Percentiles rank a stretch among this genome's conserved stretches.
phyloP scores from a whole-genome alignment of 176 grass and related monocot species.

The Cymbopogon citratus region DNA sequence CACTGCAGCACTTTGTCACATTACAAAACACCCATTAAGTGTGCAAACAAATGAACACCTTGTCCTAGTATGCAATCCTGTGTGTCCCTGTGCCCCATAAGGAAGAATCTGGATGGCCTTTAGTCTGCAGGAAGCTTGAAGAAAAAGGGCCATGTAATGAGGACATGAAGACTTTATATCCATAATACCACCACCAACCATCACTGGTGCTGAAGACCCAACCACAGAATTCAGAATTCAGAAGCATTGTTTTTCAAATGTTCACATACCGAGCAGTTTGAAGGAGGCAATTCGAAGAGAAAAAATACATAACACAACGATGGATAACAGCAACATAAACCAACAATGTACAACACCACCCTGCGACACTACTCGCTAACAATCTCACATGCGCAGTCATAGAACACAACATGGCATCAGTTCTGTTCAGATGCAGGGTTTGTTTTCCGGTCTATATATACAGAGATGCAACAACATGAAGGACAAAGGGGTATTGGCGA shows the following conservation, averaged over 20 bases:
- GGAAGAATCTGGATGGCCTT: slow-evolving; percentile 20
- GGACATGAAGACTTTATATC: neutral
- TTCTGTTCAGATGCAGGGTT: neutral
- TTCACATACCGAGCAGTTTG: neutral
- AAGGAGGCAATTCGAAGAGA: neutral
- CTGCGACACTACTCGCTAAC: neutral
- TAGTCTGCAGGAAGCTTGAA: neutral
- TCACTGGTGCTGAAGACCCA: neutral
- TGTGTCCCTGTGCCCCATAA: neutral
- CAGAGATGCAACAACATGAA: slow-evolving; percentile 1
- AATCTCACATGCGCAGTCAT: neutral
- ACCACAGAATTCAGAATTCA: neutral
- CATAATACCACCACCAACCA: neutral
- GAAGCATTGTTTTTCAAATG: neutral
- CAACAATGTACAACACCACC: neutral
- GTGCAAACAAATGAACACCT: slow-evolving; percentile 11
- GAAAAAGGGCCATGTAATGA: neutral
- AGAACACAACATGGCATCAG: neutral
- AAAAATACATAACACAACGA: neutral
- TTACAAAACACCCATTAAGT: neutral
- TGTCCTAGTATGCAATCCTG: neutral
- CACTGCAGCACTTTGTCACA: neutral
- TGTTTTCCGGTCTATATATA: slow-evolving; percentile 20
- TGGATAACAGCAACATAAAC: neutral
- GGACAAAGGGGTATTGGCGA: neutral